A percentile compares a stretch with the other conserved stretches of the same genome.
These are phyloP conservation scores for Flaveria robusta DNA, from an alignment of 129 eudicot genomes.

Conservation along the genomic window DNA sequence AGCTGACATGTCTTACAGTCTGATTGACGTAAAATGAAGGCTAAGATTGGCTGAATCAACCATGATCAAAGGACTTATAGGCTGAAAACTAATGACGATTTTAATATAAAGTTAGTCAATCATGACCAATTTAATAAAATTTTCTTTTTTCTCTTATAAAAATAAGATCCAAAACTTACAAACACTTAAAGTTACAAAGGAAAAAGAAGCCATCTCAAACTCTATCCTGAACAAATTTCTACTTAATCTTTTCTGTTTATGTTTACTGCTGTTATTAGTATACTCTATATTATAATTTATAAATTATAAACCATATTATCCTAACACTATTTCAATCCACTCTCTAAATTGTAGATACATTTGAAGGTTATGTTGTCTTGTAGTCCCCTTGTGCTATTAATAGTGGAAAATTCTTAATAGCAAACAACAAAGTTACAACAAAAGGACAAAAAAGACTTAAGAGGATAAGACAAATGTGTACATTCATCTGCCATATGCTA, in stretches of 20 bases:
- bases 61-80: too few relatives aligned
- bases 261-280: not conserved
- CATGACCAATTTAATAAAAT: too few relatives aligned
- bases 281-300: not conserved
- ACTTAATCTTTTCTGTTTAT: not conserved
- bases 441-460: constrained; percentile 33
- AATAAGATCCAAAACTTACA: too few relatives aligned
- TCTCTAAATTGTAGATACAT: constrained; percentile 25
- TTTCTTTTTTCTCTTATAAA: too few relatives aligned
- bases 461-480: constrained; percentile 31
- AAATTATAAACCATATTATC: not conserved
- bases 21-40: too few relatives aligned
- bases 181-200: too few relatives aligned
- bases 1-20: too few relatives aligned
- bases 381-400: constrained; percentile 29
- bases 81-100: too few relatives aligned
- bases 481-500: constrained; percentile 33
- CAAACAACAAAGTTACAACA: constrained; percentile 26
- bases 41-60: too few relatives aligned
- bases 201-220: not conserved
- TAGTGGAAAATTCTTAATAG: constrained; percentile 32
- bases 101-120: too few relatives aligned
- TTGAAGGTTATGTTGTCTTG: constrained; percentile 37
- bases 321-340: constrained; percentile 2
- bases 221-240: not conserved